These are phyloP conservation scores for Dendrothele bispora DNA, from an alignment of 768 basidiomycete genomes.

Conservation along the genomic window DNA sequence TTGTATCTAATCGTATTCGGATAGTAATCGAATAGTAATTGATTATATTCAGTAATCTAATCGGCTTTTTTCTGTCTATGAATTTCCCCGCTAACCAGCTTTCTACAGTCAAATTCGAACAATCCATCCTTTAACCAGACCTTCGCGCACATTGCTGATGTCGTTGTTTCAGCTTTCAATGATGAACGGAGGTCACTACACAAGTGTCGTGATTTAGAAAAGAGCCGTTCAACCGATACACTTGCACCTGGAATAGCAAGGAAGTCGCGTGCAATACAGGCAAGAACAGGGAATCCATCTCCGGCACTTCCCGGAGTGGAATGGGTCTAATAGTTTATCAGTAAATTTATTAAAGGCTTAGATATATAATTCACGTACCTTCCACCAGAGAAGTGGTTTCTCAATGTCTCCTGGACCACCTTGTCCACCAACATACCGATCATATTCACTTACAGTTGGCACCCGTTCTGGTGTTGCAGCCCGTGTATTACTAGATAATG, in stretches of 20 bases:
- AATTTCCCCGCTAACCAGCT: too few species aligned
- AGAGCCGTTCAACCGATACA: constrained; percentile 30
- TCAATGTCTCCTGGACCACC: constrained; percentile 1
- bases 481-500: constrained; percentile 4
- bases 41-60: too few species aligned
- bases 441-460: constrained; percentile 8
- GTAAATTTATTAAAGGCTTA: neutral
- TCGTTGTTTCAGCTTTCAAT: constrained; percentile 27
- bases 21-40: too few species aligned
- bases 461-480: neutral
- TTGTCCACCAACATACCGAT: constrained; percentile 17
- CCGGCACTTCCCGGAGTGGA: constrained; percentile 15
- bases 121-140: constrained; percentile 27
- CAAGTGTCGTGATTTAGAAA: constrained; percentile 30
- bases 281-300: constrained; percentile 23
- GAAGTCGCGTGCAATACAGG: constrained; percentile 29
- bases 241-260: constrained; percentile 33
- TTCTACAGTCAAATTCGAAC: too few species aligned
- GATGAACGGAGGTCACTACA: constrained; percentile 26
- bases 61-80: too few species aligned
- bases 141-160: constrained; percentile 25
- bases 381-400: constrained; percentile 29
- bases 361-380: constrained; percentile 21
- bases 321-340: too few species aligned
- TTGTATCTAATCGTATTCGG: too few species aligned